phyloP scores from a whole-genome alignment of 495 filamentous ascomycete species.

The Neurospora terricola region DNA sequence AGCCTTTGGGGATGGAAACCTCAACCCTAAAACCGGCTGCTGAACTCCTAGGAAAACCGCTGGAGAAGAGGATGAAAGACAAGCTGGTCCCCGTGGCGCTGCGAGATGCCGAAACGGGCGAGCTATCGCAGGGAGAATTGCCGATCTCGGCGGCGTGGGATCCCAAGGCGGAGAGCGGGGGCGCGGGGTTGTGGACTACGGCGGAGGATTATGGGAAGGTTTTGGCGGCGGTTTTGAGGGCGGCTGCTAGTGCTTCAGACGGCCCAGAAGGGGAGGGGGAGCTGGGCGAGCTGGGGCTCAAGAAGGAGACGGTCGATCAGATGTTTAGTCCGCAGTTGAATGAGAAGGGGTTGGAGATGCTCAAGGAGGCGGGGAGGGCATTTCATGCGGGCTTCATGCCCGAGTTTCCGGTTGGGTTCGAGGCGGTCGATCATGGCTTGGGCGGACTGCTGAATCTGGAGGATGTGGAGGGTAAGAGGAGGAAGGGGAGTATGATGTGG shows the following conservation, averaged over 20 bases:
- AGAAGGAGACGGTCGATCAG: constrained; percentile 27
- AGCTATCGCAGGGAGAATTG: neutral
- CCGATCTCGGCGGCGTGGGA: constrained; percentile 4
- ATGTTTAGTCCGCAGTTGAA: constrained; percentile 45
- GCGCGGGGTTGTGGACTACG: constrained; percentile 40
- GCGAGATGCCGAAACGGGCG: constrained; percentile 4
- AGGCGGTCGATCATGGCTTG: constrained; percentile 14
- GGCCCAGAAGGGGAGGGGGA: neutral
- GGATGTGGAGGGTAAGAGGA: constrained; percentile 21
- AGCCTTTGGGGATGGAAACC: constrained; percentile 12
- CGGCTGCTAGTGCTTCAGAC: neutral
- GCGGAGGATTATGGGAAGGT: constrained; percentile 41
- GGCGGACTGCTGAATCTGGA: constrained; percentile 19
- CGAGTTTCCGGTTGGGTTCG: constrained; percentile 9
- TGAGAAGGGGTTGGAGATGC: constrained; percentile 12
- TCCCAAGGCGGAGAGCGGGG: constrained; percentile 30
- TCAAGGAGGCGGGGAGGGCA: constrained; percentile 2
- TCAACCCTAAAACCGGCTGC: constrained; percentile 9
- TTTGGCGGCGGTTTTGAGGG: constrained; percentile 34
- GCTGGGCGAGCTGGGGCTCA: constrained; percentile 9
- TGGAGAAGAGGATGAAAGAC: neutral
- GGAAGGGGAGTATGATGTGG: constrained; percentile 29
- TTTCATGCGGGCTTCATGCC: constrained; percentile 6
- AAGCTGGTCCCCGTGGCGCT: neutral
- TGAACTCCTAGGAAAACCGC: no score